Evolutionary conservation across 73 alveolate genomes (phyloP).

Genomic region (Tetrahymena borealis): DNA sequence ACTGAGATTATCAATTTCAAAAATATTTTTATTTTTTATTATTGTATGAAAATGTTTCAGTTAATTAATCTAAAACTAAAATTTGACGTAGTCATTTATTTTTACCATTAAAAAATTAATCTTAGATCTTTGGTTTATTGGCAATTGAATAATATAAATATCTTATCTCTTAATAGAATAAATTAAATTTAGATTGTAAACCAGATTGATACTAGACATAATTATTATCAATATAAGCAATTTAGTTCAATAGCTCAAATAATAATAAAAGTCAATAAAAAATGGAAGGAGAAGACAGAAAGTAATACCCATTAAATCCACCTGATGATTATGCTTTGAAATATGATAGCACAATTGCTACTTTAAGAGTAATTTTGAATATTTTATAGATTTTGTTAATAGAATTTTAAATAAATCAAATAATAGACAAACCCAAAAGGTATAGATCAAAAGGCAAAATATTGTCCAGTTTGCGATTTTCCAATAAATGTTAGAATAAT

Average conservation of each 20-base stretch:
- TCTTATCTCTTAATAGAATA: background rate
- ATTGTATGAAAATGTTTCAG: no score
- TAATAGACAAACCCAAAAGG: background rate
- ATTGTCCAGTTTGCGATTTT: background rate
- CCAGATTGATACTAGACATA: background rate
- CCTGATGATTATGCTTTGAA: background rate
- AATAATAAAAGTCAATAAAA: background rate
- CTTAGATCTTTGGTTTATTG: no score
- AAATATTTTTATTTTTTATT: no score
- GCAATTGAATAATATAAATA: no score
- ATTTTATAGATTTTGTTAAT: background rate
- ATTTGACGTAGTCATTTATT: no score
- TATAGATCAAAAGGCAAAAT: background rate
- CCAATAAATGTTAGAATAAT: background rate
- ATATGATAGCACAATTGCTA: background rate
- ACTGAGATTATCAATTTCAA: no score
- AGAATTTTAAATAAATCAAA: background rate
- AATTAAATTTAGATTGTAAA: background rate
- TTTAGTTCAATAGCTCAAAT: background rate
- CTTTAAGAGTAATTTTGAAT: background rate
- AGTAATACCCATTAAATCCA: background rate
- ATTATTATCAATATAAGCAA: no score
- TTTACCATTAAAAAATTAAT: no score
- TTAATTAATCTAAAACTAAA: no score
- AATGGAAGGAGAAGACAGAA: slow-evolving; percentile 1